Conservation (phyloP, 2,329 filamentous ascomycete genomes). For the Aureobasidium sp. region DNA sequence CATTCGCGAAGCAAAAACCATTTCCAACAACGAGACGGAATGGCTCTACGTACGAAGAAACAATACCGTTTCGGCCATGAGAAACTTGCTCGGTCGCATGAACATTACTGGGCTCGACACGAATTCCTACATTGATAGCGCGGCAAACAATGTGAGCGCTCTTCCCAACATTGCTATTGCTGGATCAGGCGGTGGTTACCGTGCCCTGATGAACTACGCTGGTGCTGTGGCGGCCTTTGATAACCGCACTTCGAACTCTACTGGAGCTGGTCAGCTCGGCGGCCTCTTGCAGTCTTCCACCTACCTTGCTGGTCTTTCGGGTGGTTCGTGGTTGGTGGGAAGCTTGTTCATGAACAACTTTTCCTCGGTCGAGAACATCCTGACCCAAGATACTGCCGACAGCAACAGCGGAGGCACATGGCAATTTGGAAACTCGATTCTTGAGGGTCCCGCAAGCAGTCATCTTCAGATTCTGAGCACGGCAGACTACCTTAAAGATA, state of each 20-base stretch:
- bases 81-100: slow-evolving; percentile 61
- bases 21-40: slow-evolving; percentile 63
- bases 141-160: slow-evolving; percentile 48
- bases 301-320: slow-evolving; percentile 73
- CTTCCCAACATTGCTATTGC: slow-evolving; percentile 69
- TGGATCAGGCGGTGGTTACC: slow-evolving; percentile 76
- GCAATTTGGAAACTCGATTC: slow-evolving; percentile 57
- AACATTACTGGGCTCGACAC: slow-evolving; percentile 74
- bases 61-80: slow-evolving; percentile 69
- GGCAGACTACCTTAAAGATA: slow-evolving; percentile 55
- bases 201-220: slow-evolving; percentile 77
- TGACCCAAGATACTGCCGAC: slow-evolving; percentile 34
- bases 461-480: slow-evolving; percentile 49
- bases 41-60: slow-evolving; percentile 69
- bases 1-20: slow-evolving; percentile 54
- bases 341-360: slow-evolving; percentile 75
- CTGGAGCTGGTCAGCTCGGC: slow-evolving; percentile 60
- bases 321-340: slow-evolving; percentile 79
- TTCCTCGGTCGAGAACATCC: slow-evolving; percentile 55
- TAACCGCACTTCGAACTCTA: slow-evolving; percentile 58
- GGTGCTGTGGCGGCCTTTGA: slow-evolving; percentile 77
- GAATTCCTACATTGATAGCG: slow-evolving; percentile 59
- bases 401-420: slow-evolving; percentile 43
- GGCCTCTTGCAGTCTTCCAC: slow-evolving; percentile 75
- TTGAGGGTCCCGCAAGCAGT: slow-evolving; percentile 48